Evolutionary conservation across 768 basidiomycete genomes (phyloP).

Genomic region (Imleria badia): DNA sequence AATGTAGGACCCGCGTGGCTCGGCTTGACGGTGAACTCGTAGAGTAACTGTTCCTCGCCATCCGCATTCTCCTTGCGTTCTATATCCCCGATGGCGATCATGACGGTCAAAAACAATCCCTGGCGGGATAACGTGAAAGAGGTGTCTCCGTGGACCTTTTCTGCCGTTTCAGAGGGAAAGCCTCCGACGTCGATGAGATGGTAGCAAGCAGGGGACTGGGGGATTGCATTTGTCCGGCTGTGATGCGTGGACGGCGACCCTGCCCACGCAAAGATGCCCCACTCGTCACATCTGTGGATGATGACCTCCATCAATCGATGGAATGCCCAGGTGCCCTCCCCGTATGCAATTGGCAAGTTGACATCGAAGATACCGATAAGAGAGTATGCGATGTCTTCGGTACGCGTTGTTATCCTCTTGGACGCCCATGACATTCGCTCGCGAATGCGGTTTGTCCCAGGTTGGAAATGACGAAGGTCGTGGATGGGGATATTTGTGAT

Average conservation of each 20-base stretch:
- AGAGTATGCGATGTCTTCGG: conserved; percentile 27
- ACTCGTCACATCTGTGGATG: conserved; percentile 20
- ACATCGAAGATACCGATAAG: conserved; percentile 28
- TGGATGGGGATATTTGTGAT: conserved; percentile 9
- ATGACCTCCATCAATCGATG: conserved; percentile 26
- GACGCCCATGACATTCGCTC: conserved; percentile 26
- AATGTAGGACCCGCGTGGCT: conserved; percentile 8
- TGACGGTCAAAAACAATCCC: conserved; percentile 14
- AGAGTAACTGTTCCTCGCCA: not conserved
- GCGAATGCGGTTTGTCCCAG: conserved; percentile 13
- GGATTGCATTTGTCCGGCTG: conserved; percentile 11
- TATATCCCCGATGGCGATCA: conserved; percentile 11
- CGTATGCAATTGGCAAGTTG: conserved; percentile 14
- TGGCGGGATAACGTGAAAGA: conserved; percentile 11
- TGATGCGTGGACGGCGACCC: conserved; percentile 15
- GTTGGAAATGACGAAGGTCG: conserved; percentile 10
- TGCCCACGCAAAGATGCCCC: conserved; percentile 27
- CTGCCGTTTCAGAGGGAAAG: conserved; percentile 8
- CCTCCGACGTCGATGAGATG: not conserved
- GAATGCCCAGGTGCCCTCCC: conserved; percentile 24
- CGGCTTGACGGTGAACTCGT: conserved; percentile 10
- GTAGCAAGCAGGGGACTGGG: conserved; percentile 18
- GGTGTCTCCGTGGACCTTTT: conserved; percentile 17
- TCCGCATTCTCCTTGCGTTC: not conserved
- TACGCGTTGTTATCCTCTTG: conserved; percentile 21